Evolutionary conservation across 2,329 filamentous ascomycete species (phyloP), one percentile per base, ranked within the genome.

Genomic region (Fusarium succisae): DNA sequence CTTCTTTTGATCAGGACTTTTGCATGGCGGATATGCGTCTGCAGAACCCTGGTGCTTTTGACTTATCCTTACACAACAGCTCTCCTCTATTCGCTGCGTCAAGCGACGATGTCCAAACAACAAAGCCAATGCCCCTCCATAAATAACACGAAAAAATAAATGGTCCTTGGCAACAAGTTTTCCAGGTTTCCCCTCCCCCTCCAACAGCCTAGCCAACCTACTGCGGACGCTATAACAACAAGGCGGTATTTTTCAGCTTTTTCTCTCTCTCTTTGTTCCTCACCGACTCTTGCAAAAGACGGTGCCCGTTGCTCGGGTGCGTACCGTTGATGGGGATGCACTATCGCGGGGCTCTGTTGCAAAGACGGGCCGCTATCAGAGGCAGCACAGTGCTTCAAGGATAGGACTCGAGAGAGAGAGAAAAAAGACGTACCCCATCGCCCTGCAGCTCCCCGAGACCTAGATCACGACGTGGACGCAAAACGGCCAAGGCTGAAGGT

Each of bases 211-310:
- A 66, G 63, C 48, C 43, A 58, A 65, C 69, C 58, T 66, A 61
- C 72, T 73, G 57, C 64, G 54, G 72, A 64, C 69, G 61, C 69
- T 71, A 77, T 53, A 66, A 70, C 28, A 66, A 63, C 47, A 66
- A 70, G 75, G 70, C 73, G 57, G 59, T 47, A 26, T 38, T 60
- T 20, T 47, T 48, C 30, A 50, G 20, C 6, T 47, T 37, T 66
- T 41, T 66, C 8, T 26, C 38, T 73, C 28, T 66, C 68, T 73
- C 51, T 50, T 1, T 47, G 9, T 37, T 48, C 26, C 67, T 78
- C 76, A 77, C 76, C 76, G 76, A 77, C 76, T 77, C 72, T 77
- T 77, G 64, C 56, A 68, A 73, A 66, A 76, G 63, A 73, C 59
- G 62, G 63, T 68, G 55, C 64, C 50, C 37, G 64, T 73, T 75